Base-by-base conservation (phyloP, 495 filamentous ascomycete species). In the Astrocystis sublimbata region DNA sequence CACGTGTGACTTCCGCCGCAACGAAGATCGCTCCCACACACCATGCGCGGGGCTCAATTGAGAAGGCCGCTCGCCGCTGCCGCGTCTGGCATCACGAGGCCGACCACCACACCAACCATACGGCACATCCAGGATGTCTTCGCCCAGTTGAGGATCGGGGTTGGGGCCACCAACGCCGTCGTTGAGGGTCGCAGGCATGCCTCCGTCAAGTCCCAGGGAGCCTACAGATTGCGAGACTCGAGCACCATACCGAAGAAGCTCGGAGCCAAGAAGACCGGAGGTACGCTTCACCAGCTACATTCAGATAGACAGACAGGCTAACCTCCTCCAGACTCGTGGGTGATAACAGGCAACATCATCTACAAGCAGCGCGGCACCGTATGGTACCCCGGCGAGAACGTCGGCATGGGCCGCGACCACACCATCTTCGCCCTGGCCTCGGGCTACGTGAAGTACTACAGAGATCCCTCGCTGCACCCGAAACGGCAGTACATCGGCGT, bases 391-490 rank as follows among this genome's bases (percentile, higher is more conserved):
- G 94, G 94, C 65, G 93, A 97, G 72, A 96, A 97, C 77, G 90
- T 89, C 71, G 88, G 81, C 60, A 91, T 97, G 83, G 94, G 94
- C 13, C 86, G 93, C n/a, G 93, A 98, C 77, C 94, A 97, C 81
- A 97, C 93, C 31, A 96, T 99, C 79, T 96, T 89, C 74, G 90
- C 94, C 38, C 84, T 84, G 33, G 80, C 88, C 35, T 78, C 88
- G 12, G 94, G 94, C 43, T 98, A 93, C 76, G 94, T 99, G 47
- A 91, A 92, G 63, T 99, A 96, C 81, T 99, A 99, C 79, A 85
- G 86, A 59, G 93, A 97, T 66, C 93, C 92, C 1, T 68, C 80
- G 51, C 81, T 77, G 31, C 90, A 96, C 71, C 88, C 92, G 1
- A 89, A 89, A 47, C 85, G 92, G 46, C 87, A 92, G 71, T 98